Percentiles rank a stretch among this genome's conserved stretches.
These are phyloP conservation scores for Scedosporium dehoogii DNA, from an alignment of 2,329 filamentous ascomycete species.

Conservation along the genomic window DNA sequence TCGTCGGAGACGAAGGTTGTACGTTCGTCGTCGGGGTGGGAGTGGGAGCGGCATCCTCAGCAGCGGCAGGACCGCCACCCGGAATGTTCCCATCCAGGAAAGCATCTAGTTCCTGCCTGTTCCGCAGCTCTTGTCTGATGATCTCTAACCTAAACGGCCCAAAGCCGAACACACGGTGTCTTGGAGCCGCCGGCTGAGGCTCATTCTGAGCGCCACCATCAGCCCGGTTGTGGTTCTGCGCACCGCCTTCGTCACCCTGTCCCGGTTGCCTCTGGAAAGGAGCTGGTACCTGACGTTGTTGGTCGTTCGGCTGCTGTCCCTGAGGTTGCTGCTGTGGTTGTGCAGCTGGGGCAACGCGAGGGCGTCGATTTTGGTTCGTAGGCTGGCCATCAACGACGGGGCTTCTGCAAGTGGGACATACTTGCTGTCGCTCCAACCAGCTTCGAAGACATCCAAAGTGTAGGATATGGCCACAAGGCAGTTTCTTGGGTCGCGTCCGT, in stretches of 20 bases:
- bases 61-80: not conserved
- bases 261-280: conserved; percentile 1
- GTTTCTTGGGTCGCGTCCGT: conserved; percentile 80
- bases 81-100: conserved; percentile 6
- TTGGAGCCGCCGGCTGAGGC: conserved; percentile 4
- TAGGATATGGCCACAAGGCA: conserved; percentile 91
- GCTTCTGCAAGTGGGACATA: conserved; percentile 86
- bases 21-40: not conserved
- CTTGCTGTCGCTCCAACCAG: conserved; percentile 95
- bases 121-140: conserved; percentile 8
- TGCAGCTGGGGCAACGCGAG: conserved; percentile 13
- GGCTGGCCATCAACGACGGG: conserved; percentile 55
- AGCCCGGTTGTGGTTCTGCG: not conserved
- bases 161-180: conserved; percentile 25
- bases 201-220: conserved; percentile 1
- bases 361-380: conserved; percentile 12
- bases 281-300: conserved; percentile 11
- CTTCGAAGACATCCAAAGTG: conserved; percentile 92
- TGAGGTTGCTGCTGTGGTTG: conserved; percentile 17
- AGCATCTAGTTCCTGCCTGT: conserved; percentile 3
- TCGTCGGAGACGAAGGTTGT: not conserved
- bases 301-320: conserved; percentile 11
- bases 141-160: conserved; percentile 9
- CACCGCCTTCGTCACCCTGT: not conserved
- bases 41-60: not conserved